Conservation (phyloP, 2,329 filamentous ascomycete genomes). For the Fonsecaea multimorphosa region DNA sequence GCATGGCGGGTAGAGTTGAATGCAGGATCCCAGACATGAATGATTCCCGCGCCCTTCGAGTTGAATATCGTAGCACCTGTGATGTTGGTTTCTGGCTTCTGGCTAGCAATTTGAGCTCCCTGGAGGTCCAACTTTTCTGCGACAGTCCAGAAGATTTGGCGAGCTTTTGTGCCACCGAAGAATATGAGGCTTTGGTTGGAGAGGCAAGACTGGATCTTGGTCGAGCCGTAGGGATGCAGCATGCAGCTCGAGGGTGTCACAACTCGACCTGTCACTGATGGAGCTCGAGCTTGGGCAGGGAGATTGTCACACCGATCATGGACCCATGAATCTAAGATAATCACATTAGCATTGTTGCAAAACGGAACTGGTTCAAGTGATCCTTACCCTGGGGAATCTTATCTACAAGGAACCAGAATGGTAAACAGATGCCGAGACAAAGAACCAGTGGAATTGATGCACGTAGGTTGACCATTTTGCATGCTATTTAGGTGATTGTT, state of each 20-base stretch:
- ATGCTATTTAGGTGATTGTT: background rate
- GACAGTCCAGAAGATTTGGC: slow-evolving; percentile 66
- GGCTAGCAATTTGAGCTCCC: background rate
- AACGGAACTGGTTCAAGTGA: background rate
- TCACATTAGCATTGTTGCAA: background rate
- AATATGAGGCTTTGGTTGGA: slow-evolving; percentile 61
- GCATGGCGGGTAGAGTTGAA: slow-evolving; percentile 11
- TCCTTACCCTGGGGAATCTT: slow-evolving; percentile 21
- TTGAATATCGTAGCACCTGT: slow-evolving; percentile 1
- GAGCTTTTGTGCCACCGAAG: slow-evolving; percentile 65
- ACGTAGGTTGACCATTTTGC: slow-evolving; percentile 14
- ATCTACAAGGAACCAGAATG: slow-evolving; percentile 4
- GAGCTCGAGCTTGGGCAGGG: slow-evolving; percentile 61
- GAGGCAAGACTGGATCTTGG: slow-evolving; percentile 62
- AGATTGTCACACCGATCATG: slow-evolving; percentile 59
- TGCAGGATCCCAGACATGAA: slow-evolving; percentile 7
- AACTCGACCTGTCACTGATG: slow-evolving; percentile 47
- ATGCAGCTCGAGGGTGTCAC: slow-evolving; percentile 69
- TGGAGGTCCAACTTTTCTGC: slow-evolving; percentile 54
- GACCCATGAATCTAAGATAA: slow-evolving; percentile 9
- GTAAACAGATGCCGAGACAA: slow-evolving; percentile 8
- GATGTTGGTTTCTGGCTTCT: background rate
- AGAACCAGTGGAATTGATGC: slow-evolving; percentile 9
- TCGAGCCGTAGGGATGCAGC: slow-evolving; percentile 60
- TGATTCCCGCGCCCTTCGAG: slow-evolving; percentile 2